Percentiles rank a stretch among this genome's conserved stretches.
Evolutionary conservation across 1,284 basidiomycete genomes (phyloP).

Genomic region (Rhodotorula mucilaginosa): DNA sequence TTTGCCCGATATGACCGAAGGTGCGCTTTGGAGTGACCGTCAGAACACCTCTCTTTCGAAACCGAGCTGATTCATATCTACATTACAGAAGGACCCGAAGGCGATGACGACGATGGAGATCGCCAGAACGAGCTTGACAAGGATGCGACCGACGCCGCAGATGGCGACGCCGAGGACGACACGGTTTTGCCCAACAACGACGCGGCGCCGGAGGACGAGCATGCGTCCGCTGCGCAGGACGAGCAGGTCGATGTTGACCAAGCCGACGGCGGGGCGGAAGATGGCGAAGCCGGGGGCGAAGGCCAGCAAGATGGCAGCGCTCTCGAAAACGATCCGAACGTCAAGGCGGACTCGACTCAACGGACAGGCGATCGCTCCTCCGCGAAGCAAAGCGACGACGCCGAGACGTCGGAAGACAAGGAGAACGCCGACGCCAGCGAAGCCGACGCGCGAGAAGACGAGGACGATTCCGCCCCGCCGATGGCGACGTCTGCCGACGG

Average conservation of each 20-base stretch:
- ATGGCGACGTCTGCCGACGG: conserved; percentile 28
- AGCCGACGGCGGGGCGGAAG: conserved; percentile 44
- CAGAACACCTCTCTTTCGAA: too few species aligned
- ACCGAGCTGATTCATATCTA: neutral
- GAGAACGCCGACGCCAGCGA: conserved; percentile 11
- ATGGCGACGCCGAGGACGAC: conserved; percentile 44
- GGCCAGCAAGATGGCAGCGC: conserved; percentile 42
- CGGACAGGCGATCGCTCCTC: conserved; percentile 8
- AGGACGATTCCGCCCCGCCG: conserved; percentile 19
- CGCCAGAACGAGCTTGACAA: conserved; percentile 46
- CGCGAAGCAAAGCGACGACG: conserved; percentile 8
- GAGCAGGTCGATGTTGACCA: conserved; percentile 34
- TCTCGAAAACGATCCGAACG: conserved; percentile 53
- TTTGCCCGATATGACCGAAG: conserved; percentile 40
- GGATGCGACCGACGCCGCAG: conserved; percentile 46
- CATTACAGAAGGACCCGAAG: conserved; percentile 35
- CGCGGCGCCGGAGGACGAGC: conserved; percentile 34
- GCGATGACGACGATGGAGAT: conserved; percentile 39
- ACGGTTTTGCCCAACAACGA: conserved; percentile 32
- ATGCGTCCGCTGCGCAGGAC: conserved; percentile 37
- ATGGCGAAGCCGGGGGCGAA: conserved; percentile 43
- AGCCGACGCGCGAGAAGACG: conserved; percentile 28
- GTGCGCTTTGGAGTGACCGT: conserved; percentile 3
- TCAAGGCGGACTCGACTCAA: conserved; percentile 41
- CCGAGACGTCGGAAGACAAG: conserved; percentile 17